Percentiles rank a stretch among this genome's conserved stretches.
Evolutionary conservation across 2,329 filamentous ascomycete species (phyloP).

Genomic region (Emmonsiellopsis sp.): DNA sequence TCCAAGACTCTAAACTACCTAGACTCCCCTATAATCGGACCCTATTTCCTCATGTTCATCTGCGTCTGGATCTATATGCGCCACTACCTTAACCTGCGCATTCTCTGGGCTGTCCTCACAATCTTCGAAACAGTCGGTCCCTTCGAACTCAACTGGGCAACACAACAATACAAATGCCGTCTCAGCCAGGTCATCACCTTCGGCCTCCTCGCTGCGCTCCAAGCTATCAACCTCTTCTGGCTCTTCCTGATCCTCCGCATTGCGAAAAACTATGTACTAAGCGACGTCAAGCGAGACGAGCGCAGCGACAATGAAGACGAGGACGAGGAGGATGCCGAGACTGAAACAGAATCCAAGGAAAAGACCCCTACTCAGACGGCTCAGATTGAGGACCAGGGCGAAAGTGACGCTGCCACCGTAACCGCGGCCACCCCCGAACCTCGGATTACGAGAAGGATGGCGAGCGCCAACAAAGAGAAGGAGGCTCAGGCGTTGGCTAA

Average conservation of each 20-base stretch:
- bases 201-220: conserved; percentile 32
- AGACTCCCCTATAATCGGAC: conserved; percentile 65
- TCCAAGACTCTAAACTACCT: conserved; percentile 91
- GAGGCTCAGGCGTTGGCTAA: conserved; percentile 11
- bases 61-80: conserved; percentile 79
- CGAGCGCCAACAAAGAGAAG: conserved; percentile 14
- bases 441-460: conserved; percentile 14
- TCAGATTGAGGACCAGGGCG: not conserved
- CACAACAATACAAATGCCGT: conserved; percentile 40
- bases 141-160: conserved; percentile 40
- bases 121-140: conserved; percentile 39
- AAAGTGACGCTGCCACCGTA: conserved; percentile 9
- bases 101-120: conserved; percentile 37
- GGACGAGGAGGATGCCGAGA: conserved; percentile 25
- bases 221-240: conserved; percentile 39
- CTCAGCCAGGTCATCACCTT: conserved; percentile 40
- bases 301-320: conserved; percentile 37
- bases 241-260: conserved; percentile 37
- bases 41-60: conserved; percentile 79
- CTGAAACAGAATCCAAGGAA: too few species aligned
- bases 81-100: conserved; percentile 53
- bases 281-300: conserved; percentile 31
- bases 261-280: conserved; percentile 33
- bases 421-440: conserved; percentile 10
- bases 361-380: not conserved